Conservation (phyloP, 805 yeast genomes). For the Yarrowia osloensis region DNA sequence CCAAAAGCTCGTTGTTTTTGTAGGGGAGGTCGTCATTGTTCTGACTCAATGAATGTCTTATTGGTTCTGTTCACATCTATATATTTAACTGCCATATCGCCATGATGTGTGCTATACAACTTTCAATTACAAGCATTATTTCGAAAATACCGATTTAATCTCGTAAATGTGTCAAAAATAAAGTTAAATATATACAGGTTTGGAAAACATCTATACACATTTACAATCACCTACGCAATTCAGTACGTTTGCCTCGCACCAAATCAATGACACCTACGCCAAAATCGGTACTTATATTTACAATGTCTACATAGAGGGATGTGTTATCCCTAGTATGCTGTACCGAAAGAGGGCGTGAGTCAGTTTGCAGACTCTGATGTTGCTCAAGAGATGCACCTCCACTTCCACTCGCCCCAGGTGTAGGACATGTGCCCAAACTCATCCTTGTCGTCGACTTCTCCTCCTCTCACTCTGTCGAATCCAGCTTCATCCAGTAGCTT, state of each 20-base stretch:
- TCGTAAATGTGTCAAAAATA: too few species aligned
- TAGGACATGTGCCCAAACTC: constrained; percentile 79
- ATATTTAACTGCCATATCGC: too few species aligned
- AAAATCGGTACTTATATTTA: constrained; percentile 11
- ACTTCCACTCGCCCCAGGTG: constrained; percentile 31
- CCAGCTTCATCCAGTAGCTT: constrained; percentile 46
- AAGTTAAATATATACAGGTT: background rate
- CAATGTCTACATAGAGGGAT: background rate
- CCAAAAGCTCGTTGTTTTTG: too few species aligned
- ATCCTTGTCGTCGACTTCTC: constrained; percentile 67
- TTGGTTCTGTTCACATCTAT: too few species aligned
- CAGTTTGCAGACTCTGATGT: too few species aligned
- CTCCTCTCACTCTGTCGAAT: constrained; percentile 44
- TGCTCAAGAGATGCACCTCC: too few species aligned
- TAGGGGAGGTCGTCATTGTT: too few species aligned
- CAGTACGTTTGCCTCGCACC: background rate
- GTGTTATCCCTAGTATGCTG: background rate
- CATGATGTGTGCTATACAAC: too few species aligned
- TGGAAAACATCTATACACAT: background rate
- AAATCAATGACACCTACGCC: constrained; percentile 15
- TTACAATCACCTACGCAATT: background rate
- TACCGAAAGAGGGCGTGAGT: too few species aligned
- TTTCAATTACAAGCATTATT: too few species aligned
- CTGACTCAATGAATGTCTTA: too few species aligned
- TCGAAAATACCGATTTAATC: too few species aligned